Evolutionary conservation across 345 rosid species (phyloP), one percentile per base, ranked within the genome.

Genomic region (Linum trigynum): DNA sequence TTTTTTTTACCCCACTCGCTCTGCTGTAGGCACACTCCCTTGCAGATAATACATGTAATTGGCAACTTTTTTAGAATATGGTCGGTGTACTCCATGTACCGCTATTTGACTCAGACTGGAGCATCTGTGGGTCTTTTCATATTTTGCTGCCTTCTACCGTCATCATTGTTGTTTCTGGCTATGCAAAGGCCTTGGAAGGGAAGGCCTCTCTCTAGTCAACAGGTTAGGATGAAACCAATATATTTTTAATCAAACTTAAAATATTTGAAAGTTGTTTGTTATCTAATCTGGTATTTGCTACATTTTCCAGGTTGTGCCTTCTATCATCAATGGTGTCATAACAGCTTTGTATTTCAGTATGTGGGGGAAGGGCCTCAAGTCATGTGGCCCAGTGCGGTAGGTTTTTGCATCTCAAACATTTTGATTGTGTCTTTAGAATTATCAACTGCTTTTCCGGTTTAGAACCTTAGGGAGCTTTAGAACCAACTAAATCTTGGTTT

Each of bases 111-210:
- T 65, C 84, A 85, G 41, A 88, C 92, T 1, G 96, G 95, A 67
- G 92, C 96, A 50, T 82, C 97, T 1, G 96, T 85, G n/a, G 82
- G 80, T 65, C 95, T 90, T 69, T 94, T 94, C 73, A 83, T 84
- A 67, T 88, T 94, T 84, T 71, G 87, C 65, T 94, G 97, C 80
- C 69, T 94, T 65, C 88, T 86, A 16, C 96, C 95, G 7, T 84
- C 97, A 5, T 80, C 97, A 53, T 57, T 86, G 71, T 1, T 85
- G 53, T 89, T 90, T 73, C 78, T 94, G 69, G 68, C 83, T 41
- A 12, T 88, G 74, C 99, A 94, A 67, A 94, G 88, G 79, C 97
- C 99, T 62, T 94, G 99, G 99, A 94, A 84, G 79, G 99, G 97
- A 69, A 85, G 99, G 67, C 76, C 92, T 2, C 92, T 94, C 69